Conservation (phyloP, 2,329 filamentous ascomycete genomes). For the Pyricularia sp. region DNA sequence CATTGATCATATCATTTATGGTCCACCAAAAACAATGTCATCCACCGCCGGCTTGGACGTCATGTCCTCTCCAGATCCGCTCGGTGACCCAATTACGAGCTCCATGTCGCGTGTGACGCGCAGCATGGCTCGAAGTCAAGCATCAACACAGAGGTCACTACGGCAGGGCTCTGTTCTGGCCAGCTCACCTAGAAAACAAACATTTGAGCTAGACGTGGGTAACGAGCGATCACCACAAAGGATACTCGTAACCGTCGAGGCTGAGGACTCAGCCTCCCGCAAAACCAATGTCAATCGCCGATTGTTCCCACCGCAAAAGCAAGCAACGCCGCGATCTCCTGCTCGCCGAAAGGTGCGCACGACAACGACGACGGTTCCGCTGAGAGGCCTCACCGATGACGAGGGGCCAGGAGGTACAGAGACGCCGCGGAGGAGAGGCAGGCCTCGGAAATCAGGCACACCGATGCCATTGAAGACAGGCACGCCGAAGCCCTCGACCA, state of each 20-base stretch:
- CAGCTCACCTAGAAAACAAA: constrained; percentile 40
- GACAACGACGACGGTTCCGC: constrained; percentile 37
- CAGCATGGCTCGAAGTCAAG: constrained; percentile 31
- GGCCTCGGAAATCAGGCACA: constrained; percentile 38
- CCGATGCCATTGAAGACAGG: constrained; percentile 36
- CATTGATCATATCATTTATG: neutral
- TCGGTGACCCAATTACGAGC: constrained; percentile 25
- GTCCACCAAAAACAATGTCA: neutral
- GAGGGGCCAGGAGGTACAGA: constrained; percentile 15
- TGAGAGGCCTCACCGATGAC: constrained; percentile 30
- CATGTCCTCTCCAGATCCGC: constrained; percentile 38
- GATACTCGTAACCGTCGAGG: constrained; percentile 42
- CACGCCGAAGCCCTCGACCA: constrained; percentile 32
- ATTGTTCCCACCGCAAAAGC: constrained; percentile 19
- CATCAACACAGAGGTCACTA: constrained; percentile 22
- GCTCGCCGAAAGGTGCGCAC: constrained; percentile 23
- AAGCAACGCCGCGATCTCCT: constrained; percentile 25
- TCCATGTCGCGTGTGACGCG: constrained; percentile 23
- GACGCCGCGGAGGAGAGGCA: constrained; percentile 30
- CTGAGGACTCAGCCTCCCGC: constrained; percentile 20
- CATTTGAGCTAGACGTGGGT: constrained; percentile 43
- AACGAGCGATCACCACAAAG: constrained; percentile 35
- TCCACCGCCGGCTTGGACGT: constrained; percentile 20
- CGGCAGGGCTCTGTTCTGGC: constrained; percentile 15
- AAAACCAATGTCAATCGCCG: constrained; percentile 16